Evolutionary conservation across 331 rosid genomes (phyloP).

Genomic region (Telfairia occidentalis): DNA sequence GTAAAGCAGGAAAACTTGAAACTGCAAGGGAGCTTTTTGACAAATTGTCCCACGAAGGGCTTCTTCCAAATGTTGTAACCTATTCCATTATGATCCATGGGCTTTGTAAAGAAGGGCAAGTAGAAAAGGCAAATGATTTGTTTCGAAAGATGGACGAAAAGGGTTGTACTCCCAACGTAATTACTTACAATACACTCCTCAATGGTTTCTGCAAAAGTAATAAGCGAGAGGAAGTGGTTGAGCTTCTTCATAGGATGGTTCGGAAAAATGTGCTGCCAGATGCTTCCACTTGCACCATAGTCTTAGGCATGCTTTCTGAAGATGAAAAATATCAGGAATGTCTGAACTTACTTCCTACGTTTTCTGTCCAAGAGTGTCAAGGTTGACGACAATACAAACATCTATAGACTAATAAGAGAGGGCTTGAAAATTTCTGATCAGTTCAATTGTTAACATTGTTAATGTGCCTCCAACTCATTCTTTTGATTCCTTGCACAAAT

Average conservation of each 20-base stretch:
- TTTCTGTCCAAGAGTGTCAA: slow-evolving; percentile 10
- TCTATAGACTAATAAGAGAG: neutral
- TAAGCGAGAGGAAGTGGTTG: slow-evolving; percentile 21
- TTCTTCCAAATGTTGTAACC: slow-evolving; percentile 1
- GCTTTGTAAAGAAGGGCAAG: neutral
- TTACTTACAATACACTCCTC: slow-evolving; percentile 1
- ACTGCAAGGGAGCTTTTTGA: neutral
- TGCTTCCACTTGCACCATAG: slow-evolving; percentile 16
- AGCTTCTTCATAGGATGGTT: slow-evolving; percentile 31
- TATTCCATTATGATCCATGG: slow-evolving; percentile 18
- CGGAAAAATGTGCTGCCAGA: slow-evolving; percentile 25
- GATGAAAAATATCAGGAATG: slow-evolving; percentile 20
- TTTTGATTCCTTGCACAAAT: slow-evolving; percentile 68
- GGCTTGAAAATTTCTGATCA: neutral
- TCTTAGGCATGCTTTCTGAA: slow-evolving; percentile 21
- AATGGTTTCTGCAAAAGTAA: slow-evolving; percentile 20
- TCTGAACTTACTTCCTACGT: slow-evolving; percentile 34
- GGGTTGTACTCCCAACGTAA: neutral
- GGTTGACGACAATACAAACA: neutral
- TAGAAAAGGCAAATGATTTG: slow-evolving; percentile 15
- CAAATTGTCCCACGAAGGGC: neutral
- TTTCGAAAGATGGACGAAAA: slow-evolving; percentile 16
- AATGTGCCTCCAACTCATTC: slow-evolving; percentile 73
- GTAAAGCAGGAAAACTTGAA: neutral
- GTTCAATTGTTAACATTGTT: slow-evolving; percentile 23